phyloP scores from a whole-genome alignment of 345 rosid species.

The Arabidopsis thaliana region TAIR10.1 NC_003075.7:1374501-1375000 shows the following conservation, averaged over 20 bases:
- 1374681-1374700: conserved; percentile 91
- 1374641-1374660: conserved; percentile 92
- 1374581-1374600: conserved; percentile 78
- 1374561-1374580: conserved; percentile 44
- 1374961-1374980: background rate
- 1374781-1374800: background rate
- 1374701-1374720: conserved; percentile 96
- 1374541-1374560: conserved; percentile 58
- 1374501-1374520: conserved; percentile 86
- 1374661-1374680: conserved; percentile 93
- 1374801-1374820: conserved; percentile 70
- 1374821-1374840: conserved; percentile 96
- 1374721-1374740: background rate
- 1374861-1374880: conserved; percentile 82
- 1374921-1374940: conserved; percentile 77
- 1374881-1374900: conserved; percentile 93
- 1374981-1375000: background rate
- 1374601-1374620: conserved; percentile 94
- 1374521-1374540: conserved; percentile 73
- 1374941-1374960: background rate
- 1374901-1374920: conserved; percentile 80
- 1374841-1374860: conserved; percentile 94
- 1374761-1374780: conserved; percentile 16
- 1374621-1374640: conserved; percentile 90
- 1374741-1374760: background rate